Conservation (phyloP, 768 basidiomycete species). For the Candolleomyces eurysporus region DNA sequence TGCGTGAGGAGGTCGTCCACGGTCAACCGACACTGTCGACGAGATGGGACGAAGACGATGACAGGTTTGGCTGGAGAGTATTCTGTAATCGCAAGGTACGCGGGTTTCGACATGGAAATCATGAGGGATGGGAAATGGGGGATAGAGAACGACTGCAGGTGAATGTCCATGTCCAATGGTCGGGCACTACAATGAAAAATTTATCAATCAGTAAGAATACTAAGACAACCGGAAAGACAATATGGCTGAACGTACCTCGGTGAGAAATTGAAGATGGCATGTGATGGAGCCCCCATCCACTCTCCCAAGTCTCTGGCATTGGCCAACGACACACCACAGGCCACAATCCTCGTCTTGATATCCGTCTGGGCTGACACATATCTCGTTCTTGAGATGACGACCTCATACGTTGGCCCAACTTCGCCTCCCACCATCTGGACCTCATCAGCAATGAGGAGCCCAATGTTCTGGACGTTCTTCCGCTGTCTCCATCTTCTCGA, state of each 20-base stretch:
- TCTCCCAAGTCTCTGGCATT: slow-evolving; percentile 96
- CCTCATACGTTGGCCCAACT: slow-evolving; percentile 94
- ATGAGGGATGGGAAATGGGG: slow-evolving; percentile 99
- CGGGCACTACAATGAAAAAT: slow-evolving; percentile 60
- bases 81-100: slow-evolving; percentile 89
- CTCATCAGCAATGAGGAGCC: slow-evolving; percentile 92
- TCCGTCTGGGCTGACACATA: slow-evolving; percentile 95
- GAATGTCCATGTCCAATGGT: slow-evolving; percentile 96
- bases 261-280: slow-evolving; percentile 97
- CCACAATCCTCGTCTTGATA: slow-evolving; percentile 89
- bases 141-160: slow-evolving; percentile 91
- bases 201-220: not conserved
- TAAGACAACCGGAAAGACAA: slow-evolving; percentile 8
- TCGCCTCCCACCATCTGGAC: slow-evolving; percentile 93
- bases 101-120: slow-evolving; percentile 99
- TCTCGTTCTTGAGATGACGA: slow-evolving; percentile 93
- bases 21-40: slow-evolving; percentile 91
- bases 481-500: slow-evolving; percentile 95
- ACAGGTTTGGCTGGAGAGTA: slow-evolving; percentile 84
- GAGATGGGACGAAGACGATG: slow-evolving; percentile 89
- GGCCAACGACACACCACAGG: slow-evolving; percentile 91
- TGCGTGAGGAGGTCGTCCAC: slow-evolving; percentile 90
- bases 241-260: slow-evolving; percentile 54
- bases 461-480: slow-evolving; percentile 94
- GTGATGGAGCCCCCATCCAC: slow-evolving; percentile 94